phyloP scores from a whole-genome alignment of 495 filamentous ascomycete genomes.

The Parmelia sp. region DNA sequence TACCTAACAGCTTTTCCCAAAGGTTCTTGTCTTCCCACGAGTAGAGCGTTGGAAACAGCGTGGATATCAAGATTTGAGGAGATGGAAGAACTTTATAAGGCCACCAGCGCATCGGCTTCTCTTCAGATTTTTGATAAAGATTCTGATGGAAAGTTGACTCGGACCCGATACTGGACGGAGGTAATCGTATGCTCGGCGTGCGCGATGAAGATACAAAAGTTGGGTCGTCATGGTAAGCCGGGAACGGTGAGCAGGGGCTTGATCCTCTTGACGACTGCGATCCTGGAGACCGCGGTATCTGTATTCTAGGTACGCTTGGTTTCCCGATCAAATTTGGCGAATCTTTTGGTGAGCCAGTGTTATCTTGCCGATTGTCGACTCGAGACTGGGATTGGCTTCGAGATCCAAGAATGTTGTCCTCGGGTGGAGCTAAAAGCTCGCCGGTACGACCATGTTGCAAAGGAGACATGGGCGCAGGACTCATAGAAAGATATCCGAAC shows the following conservation, averaged over 20 bases:
- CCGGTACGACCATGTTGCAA: slow-evolving; percentile 11
- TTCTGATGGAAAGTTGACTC: slow-evolving; percentile 32
- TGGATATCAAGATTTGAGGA: slow-evolving; percentile 60
- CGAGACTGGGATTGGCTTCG: slow-evolving; percentile 6
- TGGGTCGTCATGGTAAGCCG: slow-evolving; percentile 45
- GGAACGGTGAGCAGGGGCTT: slow-evolving; percentile 43
- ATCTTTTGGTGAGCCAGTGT: slow-evolving; percentile 1
- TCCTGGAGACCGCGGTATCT: slow-evolving; percentile 19
- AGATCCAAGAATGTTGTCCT: slow-evolving; percentile 6
- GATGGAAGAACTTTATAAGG: slow-evolving; percentile 64
- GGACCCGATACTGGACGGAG: slow-evolving; percentile 47
- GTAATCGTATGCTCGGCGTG: slow-evolving; percentile 48
- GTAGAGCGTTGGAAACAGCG: slow-evolving; percentile 82
- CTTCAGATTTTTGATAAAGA: slow-evolving; percentile 25
- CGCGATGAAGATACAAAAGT: slow-evolving; percentile 39
- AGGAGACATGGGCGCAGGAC: slow-evolving; percentile 23
- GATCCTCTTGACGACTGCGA: slow-evolving; percentile 24
- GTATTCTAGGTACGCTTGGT: slow-evolving; percentile 19
- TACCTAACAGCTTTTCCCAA: slow-evolving; percentile 69
- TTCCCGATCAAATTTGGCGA: slow-evolving; percentile 10
- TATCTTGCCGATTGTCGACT: slow-evolving; percentile 4
- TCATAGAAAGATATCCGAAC: slow-evolving; percentile 23
- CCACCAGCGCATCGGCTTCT: slow-evolving; percentile 56
- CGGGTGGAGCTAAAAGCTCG: slow-evolving; percentile 24
- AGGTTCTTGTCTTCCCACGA: slow-evolving; percentile 69